Evolutionary conservation across 176 grass and related monocot genomes (phyloP).

Genomic region (Pontederia crassipes): DNA sequence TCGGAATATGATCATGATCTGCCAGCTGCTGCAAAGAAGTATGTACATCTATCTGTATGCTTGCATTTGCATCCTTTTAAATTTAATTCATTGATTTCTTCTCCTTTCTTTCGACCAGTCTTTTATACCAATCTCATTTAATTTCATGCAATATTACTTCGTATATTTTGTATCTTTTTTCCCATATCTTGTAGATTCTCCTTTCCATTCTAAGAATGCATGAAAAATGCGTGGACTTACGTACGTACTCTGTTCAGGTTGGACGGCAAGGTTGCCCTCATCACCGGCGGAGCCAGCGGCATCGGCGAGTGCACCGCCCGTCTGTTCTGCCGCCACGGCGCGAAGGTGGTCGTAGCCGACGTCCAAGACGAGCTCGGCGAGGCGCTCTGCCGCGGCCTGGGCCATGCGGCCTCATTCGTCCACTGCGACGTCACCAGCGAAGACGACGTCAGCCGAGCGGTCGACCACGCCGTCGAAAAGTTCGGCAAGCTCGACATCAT

Average conservation of each 20-base stretch:
- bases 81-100: not conserved
- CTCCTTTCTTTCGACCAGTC: not conserved
- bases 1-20: not conserved
- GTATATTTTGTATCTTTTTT: no score
- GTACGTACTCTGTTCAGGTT: not conserved
- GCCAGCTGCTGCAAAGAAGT: slow-evolving; percentile 5
- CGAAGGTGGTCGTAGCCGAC: slow-evolving; percentile 29
- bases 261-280: slow-evolving; percentile 25
- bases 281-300: slow-evolving; percentile 27
- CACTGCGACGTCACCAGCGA: slow-evolving; percentile 31
- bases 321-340: slow-evolving; percentile 27
- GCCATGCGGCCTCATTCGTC: slow-evolving; percentile 11
- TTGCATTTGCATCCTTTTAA: no score
- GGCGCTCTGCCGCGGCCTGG: slow-evolving; percentile 7
- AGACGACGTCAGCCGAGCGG: slow-evolving; percentile 14
- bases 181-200: not conserved
- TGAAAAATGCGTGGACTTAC: not conserved
- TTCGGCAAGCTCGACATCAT: slow-evolving; percentile 38
- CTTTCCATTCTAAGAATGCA: not conserved
- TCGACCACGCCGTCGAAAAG: slow-evolving; percentile 15
- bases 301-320: slow-evolving; percentile 25
- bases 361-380: slow-evolving; percentile 23
- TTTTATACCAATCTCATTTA: not conserved
- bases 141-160: not conserved
- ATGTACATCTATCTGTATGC: not conserved